Conservation (phyloP, 2,329 filamentous ascomycete species). For the Colletotrichum scovillei region DNA sequence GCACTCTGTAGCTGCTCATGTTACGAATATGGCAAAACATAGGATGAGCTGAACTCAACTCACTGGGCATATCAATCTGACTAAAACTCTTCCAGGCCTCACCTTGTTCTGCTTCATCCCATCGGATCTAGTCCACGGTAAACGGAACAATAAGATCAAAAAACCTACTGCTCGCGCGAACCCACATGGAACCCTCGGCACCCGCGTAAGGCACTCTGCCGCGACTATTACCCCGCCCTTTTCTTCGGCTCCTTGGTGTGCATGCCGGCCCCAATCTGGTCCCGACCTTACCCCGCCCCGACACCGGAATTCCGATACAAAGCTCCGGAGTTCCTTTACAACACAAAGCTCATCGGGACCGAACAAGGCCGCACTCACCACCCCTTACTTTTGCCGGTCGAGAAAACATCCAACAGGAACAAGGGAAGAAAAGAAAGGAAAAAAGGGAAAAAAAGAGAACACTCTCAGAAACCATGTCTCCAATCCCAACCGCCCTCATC, state of each 20-base stretch:
- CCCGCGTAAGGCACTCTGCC: neutral
- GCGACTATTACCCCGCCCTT: neutral
- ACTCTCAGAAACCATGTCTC: neutral
- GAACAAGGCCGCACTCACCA: neutral
- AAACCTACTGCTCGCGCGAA: neutral
- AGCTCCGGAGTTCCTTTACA: neutral
- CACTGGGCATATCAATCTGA: neutral
- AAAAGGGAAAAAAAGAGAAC: neutral
- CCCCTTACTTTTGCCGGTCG: neutral
- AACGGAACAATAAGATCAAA: neutral
- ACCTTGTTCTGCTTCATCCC: neutral
- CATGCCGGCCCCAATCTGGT: neutral
- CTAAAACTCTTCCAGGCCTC: neutral
- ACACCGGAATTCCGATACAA: neutral
- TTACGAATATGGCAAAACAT: neutral
- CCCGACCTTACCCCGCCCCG: constrained; percentile 8
- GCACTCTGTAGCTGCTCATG: neutral
- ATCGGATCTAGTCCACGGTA: no score
- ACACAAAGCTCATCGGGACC: neutral
- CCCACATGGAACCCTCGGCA: neutral
- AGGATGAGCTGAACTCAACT: neutral
- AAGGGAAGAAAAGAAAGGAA: neutral
- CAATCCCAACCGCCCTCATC: constrained; percentile 44
- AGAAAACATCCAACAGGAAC: neutral
- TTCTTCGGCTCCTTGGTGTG: neutral